phyloP scores from a whole-genome alignment of 2,329 filamentous ascomycete species.

The Thielaviopsis punctulata region DNA sequence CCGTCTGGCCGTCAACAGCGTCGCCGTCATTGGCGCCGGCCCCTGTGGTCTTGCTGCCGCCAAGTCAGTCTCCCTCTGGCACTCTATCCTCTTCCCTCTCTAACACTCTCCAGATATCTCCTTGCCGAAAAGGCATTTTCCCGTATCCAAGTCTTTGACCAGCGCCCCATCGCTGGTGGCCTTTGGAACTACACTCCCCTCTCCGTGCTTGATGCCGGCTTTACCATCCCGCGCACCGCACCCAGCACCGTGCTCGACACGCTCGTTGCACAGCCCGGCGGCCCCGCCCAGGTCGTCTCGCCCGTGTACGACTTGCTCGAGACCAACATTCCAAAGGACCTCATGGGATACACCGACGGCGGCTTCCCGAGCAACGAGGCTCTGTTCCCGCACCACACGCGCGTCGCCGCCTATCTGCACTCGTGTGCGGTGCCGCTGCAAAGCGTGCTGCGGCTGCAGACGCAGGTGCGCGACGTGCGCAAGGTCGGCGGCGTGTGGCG shows the following conservation, averaged over 20 bases:
- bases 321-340: constrained; percentile 3
- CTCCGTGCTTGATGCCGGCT: neutral
- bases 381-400: constrained; percentile 4
- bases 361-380: neutral
- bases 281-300: neutral
- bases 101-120: constrained; percentile 37
- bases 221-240: neutral
- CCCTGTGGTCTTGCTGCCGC: constrained; percentile 21
- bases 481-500: constrained; percentile 12
- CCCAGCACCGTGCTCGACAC: neutral
- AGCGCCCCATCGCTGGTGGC: constrained; percentile 40
- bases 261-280: neutral
- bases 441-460: neutral
- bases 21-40: constrained; percentile 59
- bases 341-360: constrained; percentile 3
- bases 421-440: neutral
- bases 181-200: constrained; percentile 27
- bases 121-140: constrained; percentile 41
- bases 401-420: constrained; percentile 3
- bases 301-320: constrained; percentile 6
- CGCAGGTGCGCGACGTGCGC: constrained; percentile 17
- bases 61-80: constrained; percentile 27
- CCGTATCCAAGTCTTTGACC: constrained; percentile 42
- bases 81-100: constrained; percentile 16
- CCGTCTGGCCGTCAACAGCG: constrained; percentile 21